phyloP scores from a whole-genome alignment of 1,284 basidiomycete genomes.

The Mixia osmundae region DNA sequence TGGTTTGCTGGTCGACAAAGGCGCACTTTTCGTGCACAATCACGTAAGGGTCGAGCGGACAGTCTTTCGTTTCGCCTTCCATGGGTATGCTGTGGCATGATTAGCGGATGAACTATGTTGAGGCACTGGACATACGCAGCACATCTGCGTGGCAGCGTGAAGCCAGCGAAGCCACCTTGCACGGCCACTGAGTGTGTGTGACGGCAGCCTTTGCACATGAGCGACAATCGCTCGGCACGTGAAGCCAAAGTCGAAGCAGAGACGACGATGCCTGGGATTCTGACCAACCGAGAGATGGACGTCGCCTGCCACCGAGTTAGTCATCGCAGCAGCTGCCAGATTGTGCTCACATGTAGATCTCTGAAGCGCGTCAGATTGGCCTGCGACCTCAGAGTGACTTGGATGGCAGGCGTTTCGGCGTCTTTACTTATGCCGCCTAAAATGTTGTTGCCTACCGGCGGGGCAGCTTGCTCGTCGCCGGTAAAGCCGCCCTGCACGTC shows the following conservation, averaged over 20 bases:
- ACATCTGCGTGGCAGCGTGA: slow-evolving; percentile 62
- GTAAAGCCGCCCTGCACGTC: slow-evolving; percentile 12
- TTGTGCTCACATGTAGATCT: slow-evolving; percentile 41
- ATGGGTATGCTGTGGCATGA: slow-evolving; percentile 4
- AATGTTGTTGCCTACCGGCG: no score
- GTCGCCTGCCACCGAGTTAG: slow-evolving; percentile 32
- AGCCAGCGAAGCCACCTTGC: slow-evolving; percentile 58
- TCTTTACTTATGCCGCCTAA: slow-evolving; percentile 10
- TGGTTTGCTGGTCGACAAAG: slow-evolving; percentile 85
- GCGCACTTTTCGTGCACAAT: slow-evolving; percentile 85
- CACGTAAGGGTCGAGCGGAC: slow-evolving; percentile 84
- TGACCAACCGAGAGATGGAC: slow-evolving; percentile 83
- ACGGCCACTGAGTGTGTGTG: slow-evolving; percentile 60
- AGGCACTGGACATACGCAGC: slow-evolving; percentile 33
- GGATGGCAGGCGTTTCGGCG: slow-evolving; percentile 43
- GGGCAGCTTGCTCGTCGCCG: slow-evolving; percentile 15
- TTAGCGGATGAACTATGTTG: not conserved
- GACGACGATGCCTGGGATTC: slow-evolving; percentile 94
- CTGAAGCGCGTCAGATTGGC: slow-evolving; percentile 85
- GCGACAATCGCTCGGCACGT: slow-evolving; percentile 68
- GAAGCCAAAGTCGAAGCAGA: slow-evolving; percentile 84
- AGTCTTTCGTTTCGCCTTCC: slow-evolving; percentile 65
- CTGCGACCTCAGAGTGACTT: slow-evolving; percentile 67
- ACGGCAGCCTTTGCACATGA: slow-evolving; percentile 81
- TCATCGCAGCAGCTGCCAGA: not conserved